phyloP scores from a whole-genome alignment of 1,284 basidiomycete species.

The Apiotrichum veenhuisii region DNA sequence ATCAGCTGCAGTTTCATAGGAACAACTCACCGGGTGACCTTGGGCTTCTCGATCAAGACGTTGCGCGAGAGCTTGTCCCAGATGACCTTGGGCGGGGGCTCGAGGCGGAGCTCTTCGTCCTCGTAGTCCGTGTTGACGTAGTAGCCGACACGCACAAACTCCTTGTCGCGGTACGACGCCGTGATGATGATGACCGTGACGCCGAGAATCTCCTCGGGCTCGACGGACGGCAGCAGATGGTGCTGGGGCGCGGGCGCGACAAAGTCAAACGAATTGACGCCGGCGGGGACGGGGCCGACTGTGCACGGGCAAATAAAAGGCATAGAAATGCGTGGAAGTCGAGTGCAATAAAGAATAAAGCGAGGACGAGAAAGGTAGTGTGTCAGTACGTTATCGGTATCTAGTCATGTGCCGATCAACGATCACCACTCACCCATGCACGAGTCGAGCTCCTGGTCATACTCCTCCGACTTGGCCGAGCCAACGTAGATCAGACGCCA shows the following conservation, averaged over 20 bases:
- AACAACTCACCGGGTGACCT: conserved; percentile 70
- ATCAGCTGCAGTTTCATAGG: background rate
- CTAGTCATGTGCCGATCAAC: too few relatives aligned
- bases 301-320: background rate
- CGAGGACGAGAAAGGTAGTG: background rate
- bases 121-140: conserved; percentile 99
- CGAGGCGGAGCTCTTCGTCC: conserved; percentile 79
- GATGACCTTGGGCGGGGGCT: conserved; percentile 63
- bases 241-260: conserved; percentile 61
- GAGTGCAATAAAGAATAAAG: background rate
- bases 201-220: conserved; percentile 60
- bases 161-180: conserved; percentile 83
- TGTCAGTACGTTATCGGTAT: conserved; percentile 2
- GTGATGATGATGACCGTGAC: conserved; percentile 95
- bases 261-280: conserved; percentile 96
- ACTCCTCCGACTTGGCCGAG: conserved; percentile 82
- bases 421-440: conserved; percentile 61
- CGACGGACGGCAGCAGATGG: conserved; percentile 68
- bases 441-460: conserved; percentile 93
- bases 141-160: conserved; percentile 98
- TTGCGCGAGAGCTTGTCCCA: conserved; percentile 80
- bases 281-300: conserved; percentile 89
- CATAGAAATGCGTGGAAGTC: background rate
- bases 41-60: conserved; percentile 80
- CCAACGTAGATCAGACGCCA: conserved; percentile 98